Conservation (phyloP, 148 eudicot species). For the Beta vulgaris region DNA sequence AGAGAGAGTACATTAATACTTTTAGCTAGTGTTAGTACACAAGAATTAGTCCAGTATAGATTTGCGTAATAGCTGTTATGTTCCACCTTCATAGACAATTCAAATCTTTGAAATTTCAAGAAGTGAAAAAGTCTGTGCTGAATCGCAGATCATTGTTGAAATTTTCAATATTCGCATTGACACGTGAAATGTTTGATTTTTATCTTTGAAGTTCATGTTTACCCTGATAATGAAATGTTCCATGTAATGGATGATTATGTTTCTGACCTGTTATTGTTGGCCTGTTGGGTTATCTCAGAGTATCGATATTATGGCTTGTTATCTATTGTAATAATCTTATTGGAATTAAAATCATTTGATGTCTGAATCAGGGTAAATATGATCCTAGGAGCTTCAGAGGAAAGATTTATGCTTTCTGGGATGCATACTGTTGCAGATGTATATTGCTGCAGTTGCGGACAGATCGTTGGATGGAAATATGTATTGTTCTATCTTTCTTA, state of each 20-base stretch:
- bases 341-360: neutral
- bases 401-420: constrained; percentile 78
- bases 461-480: constrained; percentile 93
- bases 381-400: constrained; percentile 57
- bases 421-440: constrained; percentile 81
- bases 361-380: constrained; percentile 54
- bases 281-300: neutral
- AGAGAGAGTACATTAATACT: neutral
- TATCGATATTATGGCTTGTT: neutral
- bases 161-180: neutral
- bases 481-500: constrained; percentile 42
- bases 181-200: too few species aligned
- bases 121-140: neutral
- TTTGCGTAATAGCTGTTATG: neutral
- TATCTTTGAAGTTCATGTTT: too few species aligned
- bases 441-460: constrained; percentile 88
- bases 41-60: neutral
- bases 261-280: neutral
- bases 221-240: too few species aligned
- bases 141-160: neutral
- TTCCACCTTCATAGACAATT: neutral
- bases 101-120: constrained; percentile 8
- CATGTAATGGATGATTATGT: neutral
- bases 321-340: neutral
- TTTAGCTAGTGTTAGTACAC: neutral